Evolutionary conservation across 768 basidiomycete genomes (phyloP), one percentile per base, ranked within the genome.

Genomic region (Galerina sulciceps): DNA sequence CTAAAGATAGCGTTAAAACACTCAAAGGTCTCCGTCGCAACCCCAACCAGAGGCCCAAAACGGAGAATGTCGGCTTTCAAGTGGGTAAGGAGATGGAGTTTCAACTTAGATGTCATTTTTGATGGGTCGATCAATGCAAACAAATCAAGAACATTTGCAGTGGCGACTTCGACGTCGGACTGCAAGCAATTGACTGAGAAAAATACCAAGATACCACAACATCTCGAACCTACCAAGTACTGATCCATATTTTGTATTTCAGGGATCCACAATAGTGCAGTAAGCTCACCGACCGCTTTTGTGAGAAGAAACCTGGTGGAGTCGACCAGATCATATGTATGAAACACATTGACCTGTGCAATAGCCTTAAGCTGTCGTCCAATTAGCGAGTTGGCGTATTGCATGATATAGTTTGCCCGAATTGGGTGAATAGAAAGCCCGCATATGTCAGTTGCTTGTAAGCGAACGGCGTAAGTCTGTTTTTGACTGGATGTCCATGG

Each of bases 1-100:
- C 76, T 67, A 48, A 81, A 80, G 10, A 82, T 65, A 6, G 71
- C 72, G 62, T 82, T 81, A 59, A 70, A 82, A 47, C 68, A 71
- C 57, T 81, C 80, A 59, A 71, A 79, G 0, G 56, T 53, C 38
- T 79, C 75, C 0, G 75, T 74, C 23, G 74, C 65, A 36, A 70
- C 61, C 0, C 74, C 64, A n/a, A 78, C 61, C 0, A 70, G 46
- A n/a, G 76, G 76, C 10, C 77, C 76, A 55, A 75, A 76, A 1
- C 67, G 68, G 1, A 41, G n/a, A 3, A 76, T 74, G 57, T 79
- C 76, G 9, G 71, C 68, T 14, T 51, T 44, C 10, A 76, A 35
- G 46, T 79, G 78, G 0, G 59, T 15, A 6, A 78, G 65, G 2
- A 76, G 68, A 50, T 79, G 75, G 2, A 71, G 65, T 57, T 78